Base-by-base conservation (phyloP, 257 asterid genomes). In the Dorcoceras hygrometricum region DNA sequence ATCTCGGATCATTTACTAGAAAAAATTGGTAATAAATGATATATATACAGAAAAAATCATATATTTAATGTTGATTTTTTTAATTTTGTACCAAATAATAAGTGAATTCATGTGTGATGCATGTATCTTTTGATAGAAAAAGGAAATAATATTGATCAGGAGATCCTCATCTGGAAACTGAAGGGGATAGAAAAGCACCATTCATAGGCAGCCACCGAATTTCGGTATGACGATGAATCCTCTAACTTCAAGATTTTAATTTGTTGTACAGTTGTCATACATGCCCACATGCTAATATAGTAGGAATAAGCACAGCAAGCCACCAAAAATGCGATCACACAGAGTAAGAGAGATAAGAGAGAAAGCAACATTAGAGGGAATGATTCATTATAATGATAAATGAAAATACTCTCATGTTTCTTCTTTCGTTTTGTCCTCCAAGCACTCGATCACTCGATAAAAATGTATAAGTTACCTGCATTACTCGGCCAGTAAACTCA, bases 401-500 rank as follows among this genome's bases (percentile, higher is more conserved):
- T 39, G 34, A 31, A 63, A 23, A 67, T 20, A 55, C 24, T 39
- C 65, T 55, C 50, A 51, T 56, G 51, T 55, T 68, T 62, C 55
- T 34, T 57, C 62, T 64, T 76, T 70, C 72, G 43, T 14, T 26
- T 59, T 34, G 69, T 34, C 72, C 57, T 64, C 61, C 29, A 25
- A 16, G 32, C 48, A 60, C 63, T 55, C 50, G 67, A 67, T 63
- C n/a, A n/a, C n/a, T n/a, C n/a, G n/a, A n/a, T n/a, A n/a, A 59
- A 51, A 70, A 65, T 73, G 69, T 39, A 74, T 70, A 62, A 62
- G 29, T 16, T 80, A 90, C 99, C 99, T 93, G 99, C 97, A 93
- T 93, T 59, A 93, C 97, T 73, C 99, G 95, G n/a, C 99, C 99
- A 59, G 96, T 88, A 71, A 93, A 93, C 76, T 93, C 97, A 79